Percentiles rank a stretch among this genome's conserved stretches.
Conservation (phyloP, 805 yeast species). For the Candida adriatica region DNA sequence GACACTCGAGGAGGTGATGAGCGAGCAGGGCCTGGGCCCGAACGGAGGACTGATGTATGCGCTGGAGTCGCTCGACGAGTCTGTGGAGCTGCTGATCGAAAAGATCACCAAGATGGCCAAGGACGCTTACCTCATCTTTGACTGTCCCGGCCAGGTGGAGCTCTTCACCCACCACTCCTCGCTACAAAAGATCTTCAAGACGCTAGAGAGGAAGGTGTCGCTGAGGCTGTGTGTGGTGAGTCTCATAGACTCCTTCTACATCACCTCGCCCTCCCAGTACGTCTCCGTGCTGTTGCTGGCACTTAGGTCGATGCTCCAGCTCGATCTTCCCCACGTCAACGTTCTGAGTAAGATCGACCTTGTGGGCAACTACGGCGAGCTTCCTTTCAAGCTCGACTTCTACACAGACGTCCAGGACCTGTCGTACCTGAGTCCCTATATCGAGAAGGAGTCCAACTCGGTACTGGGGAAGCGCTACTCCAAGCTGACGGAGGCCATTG, state of each 20-base stretch:
- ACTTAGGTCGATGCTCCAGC: conserved; percentile 84
- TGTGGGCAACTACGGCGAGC: conserved; percentile 64
- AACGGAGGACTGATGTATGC: conserved; percentile 89
- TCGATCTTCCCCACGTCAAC: conserved; percentile 89
- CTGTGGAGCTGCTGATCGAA: conserved; percentile 50
- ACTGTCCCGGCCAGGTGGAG: conserved; percentile 96
- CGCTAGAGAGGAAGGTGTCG: conserved; percentile 54
- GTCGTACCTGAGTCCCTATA: conserved; percentile 53
- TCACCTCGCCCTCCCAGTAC: conserved; percentile 86
- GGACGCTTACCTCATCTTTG: conserved; percentile 65
- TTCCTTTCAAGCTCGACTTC: conserved; percentile 77
- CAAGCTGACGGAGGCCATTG: conserved; percentile 66
- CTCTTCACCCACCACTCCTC: conserved; percentile 86
- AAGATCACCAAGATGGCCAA: conserved; percentile 52
- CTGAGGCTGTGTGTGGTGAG: conserved; percentile 81
- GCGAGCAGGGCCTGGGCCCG: conserved; percentile 66
- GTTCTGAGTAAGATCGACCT: conserved; percentile 89
- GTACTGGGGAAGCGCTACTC: conserved; percentile 55
- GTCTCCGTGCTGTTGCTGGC: conserved; percentile 75
- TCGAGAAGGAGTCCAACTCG: conserved; percentile 68
- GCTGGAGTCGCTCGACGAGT: conserved; percentile 55
- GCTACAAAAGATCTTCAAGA: conserved; percentile 57
- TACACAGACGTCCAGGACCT: conserved; percentile 92
- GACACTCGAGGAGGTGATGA: conserved; percentile 74
- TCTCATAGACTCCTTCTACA: conserved; percentile 72